Evolutionary conservation across 495 filamentous ascomycete genomes (phyloP), one percentile per base, ranked within the genome.

Genomic region (Annulohypoxylon moriforme): DNA sequence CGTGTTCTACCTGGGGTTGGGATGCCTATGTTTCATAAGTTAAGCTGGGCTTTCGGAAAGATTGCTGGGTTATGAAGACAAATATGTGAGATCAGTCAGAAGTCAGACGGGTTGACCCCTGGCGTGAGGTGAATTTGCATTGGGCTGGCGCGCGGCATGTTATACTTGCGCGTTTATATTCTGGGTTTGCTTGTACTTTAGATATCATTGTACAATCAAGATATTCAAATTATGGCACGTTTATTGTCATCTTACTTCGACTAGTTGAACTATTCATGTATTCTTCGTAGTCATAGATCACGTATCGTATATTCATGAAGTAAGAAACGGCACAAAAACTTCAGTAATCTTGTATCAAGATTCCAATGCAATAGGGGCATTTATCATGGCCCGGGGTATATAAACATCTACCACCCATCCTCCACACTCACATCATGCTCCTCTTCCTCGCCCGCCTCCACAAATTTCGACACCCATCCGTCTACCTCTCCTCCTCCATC

Each of bases 1-100:
- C 72, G 91, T 98, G n/a, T 99, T 98, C 79, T 99, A 99, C 81
- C 81, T 97, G 52, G 91, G 91, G 3, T 85, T 99, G 64, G 96
- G 94, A 7, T 97, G 94, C 78, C 86, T 99, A 55, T 99, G 96
- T 81, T 96, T 98, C 75, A 97, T 99, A 88, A 73, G 33, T 46
- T 36, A 11, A n/a, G 24, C 33, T 44, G 2, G 40, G 40, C 16
- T 44, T 13, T 34, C n/a, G 13, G 34, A 24, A 20, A 11, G 42
- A 7, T 4, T 18, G 11, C 20, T 20, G 40, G 33, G 11, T 47
- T 10, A 31, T 38, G 53, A 33, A 46, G 27, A 13, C 16, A 38
- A 33, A 40, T 4, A 16, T 20, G 36, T 52, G 3, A 31, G 34
- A 42, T 18, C 22, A 33, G 24, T 64, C 55, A 20, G 55, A 13